These are phyloP conservation scores for Emergomyces africanus DNA, from an alignment of 2,329 filamentous ascomycete species.

Conservation along the genomic window DNA sequence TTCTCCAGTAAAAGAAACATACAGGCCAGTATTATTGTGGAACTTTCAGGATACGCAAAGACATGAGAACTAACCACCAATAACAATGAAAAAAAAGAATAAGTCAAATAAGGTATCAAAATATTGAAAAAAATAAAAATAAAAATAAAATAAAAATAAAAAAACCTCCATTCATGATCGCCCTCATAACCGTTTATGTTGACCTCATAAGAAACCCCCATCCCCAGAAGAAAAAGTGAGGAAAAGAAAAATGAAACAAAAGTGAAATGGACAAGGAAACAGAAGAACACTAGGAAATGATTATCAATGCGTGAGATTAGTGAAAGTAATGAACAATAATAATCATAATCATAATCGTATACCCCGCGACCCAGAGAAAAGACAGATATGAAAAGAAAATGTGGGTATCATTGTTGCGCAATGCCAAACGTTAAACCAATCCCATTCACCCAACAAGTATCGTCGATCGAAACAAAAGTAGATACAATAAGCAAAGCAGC, in stretches of 20 bases:
- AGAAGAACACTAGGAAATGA: not conserved
- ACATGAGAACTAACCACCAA: not conserved
- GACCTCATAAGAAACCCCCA: not conserved
- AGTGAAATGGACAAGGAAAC: not conserved
- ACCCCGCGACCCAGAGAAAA: not conserved
- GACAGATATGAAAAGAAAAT: conserved; percentile 2
- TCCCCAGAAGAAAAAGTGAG: not conserved
- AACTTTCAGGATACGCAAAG: not conserved
- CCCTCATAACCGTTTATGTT: not conserved
- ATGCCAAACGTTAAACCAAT: conserved; percentile 1
- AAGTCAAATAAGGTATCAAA: not conserved
- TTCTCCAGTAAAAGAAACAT: not conserved
- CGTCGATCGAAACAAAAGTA: not conserved
- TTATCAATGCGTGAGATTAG: not conserved
- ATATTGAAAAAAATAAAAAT: not conserved
- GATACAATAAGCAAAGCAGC: not conserved
- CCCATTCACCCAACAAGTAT: not conserved
- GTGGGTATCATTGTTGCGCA: conserved; percentile 2
- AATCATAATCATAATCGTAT: not conserved
- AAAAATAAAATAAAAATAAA: no score
- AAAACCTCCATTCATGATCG: not conserved
- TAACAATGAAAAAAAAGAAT: not conserved
- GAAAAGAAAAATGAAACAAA: not conserved
- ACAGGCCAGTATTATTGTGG: not conserved
- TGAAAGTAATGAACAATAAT: not conserved